Evolutionary conservation across 2,329 filamentous ascomycete genomes (phyloP).

Genomic region (Pseudogymnoascus sp.): DNA sequence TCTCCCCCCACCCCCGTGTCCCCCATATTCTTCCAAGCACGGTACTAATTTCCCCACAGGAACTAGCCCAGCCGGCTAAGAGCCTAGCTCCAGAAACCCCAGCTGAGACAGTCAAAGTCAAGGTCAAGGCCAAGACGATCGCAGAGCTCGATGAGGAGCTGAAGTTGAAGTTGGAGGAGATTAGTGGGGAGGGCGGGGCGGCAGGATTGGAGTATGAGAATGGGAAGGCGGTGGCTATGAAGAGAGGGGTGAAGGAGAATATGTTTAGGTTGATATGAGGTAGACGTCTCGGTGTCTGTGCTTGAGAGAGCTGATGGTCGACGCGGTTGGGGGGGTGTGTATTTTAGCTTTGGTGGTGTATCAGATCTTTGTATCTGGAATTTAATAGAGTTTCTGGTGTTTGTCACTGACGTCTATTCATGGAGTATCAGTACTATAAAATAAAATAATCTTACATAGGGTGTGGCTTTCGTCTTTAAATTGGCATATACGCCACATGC

Average conservation of each 20-base stretch:
- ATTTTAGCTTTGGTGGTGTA: background rate
- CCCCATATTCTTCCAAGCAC: background rate
- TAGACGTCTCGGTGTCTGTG: background rate
- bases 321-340: background rate
- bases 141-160: constrained; percentile 62
- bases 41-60: background rate
- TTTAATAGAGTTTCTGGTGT: background rate
- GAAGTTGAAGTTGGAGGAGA: constrained; percentile 54
- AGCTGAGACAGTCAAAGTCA: background rate
- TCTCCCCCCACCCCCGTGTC: background rate
- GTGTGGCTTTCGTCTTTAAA: background rate
- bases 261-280: constrained; percentile 66
- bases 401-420: background rate
- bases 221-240: constrained; percentile 65
- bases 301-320: background rate
- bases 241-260: constrained; percentile 65
- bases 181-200: constrained; percentile 63
- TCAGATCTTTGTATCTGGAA: background rate
- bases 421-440: background rate
- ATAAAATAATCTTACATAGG: background rate
- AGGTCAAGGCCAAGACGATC: constrained; percentile 42
- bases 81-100: background rate
- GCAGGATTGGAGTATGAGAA: constrained; percentile 70
- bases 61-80: background rate
- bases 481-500: background rate